Percentiles rank a stretch among this genome's conserved stretches.
Evolutionary conservation across 2,329 filamentous ascomycete species (phyloP).

Genomic region (Fusarium denticulatum): DNA sequence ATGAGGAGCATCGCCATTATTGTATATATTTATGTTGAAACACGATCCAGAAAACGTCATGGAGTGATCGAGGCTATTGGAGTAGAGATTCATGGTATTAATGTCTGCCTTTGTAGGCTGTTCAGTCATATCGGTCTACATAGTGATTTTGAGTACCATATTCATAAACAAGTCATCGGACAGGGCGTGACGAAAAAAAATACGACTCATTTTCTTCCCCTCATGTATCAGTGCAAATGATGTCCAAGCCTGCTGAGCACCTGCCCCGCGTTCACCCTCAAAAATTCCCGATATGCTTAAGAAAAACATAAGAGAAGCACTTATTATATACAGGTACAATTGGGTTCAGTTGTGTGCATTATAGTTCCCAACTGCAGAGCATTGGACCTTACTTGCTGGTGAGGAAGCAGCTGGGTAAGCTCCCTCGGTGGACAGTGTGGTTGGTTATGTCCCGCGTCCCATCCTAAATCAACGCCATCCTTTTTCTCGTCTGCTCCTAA

Average conservation of each 20-base stretch:
- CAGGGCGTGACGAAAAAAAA: constrained; percentile 12
- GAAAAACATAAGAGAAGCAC: constrained; percentile 40
- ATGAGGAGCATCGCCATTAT: constrained; percentile 2
- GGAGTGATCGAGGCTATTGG: constrained; percentile 14
- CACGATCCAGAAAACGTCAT: constrained; percentile 12
- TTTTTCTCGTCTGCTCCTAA: constrained; percentile 36
- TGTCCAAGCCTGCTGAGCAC: constrained; percentile 33
- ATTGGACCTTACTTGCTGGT: constrained; percentile 40
- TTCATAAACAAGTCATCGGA: neutral
- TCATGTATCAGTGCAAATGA: constrained; percentile 9
- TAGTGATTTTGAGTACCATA: neutral
- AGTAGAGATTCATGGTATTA: constrained; percentile 17
- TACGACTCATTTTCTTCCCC: constrained; percentile 21
- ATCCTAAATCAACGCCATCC: constrained; percentile 34
- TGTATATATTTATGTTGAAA: constrained; percentile 26
- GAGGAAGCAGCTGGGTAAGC: constrained; percentile 32
- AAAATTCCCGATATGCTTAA: constrained; percentile 18
- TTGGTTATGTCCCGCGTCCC: constrained; percentile 23
- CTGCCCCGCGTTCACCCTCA: constrained; percentile 32
- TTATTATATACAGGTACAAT: constrained; percentile 47
- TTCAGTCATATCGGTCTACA: neutral
- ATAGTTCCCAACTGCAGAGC: constrained; percentile 44
- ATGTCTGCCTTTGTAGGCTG: constrained; percentile 7
- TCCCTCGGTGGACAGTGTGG: constrained; percentile 21
- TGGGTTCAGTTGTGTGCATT: constrained; percentile 43